A percentile compares a stretch with the other conserved stretches of the same genome.
phyloP scores from a whole-genome alignment of 805 yeast genomes.

The Candida nonsorbophila region DNA sequence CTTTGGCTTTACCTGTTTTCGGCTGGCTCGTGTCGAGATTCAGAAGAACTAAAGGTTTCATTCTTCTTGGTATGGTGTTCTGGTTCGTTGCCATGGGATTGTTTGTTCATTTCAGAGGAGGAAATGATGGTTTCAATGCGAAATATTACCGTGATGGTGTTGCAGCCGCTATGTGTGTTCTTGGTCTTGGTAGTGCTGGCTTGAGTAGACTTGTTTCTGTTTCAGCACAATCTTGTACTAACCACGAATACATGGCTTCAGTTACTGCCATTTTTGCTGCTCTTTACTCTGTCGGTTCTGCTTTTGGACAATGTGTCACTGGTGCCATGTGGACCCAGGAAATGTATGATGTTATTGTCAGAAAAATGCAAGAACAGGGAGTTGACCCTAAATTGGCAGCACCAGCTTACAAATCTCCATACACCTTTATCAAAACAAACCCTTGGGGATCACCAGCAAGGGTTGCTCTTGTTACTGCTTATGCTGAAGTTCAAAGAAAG shows the following conservation, averaged over 20 bases:
- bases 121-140: slow-evolving; percentile 28
- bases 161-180: slow-evolving; percentile 57
- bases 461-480: slow-evolving; percentile 50
- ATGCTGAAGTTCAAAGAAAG: slow-evolving; percentile 54
- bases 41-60: slow-evolving; percentile 54
- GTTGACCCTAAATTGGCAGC: slow-evolving; percentile 17
- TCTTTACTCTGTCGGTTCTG: slow-evolving; percentile 56
- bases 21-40: slow-evolving; percentile 49
- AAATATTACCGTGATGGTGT: slow-evolving; percentile 41
- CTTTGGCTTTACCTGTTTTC: slow-evolving; percentile 51
- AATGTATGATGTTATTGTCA: slow-evolving; percentile 42
- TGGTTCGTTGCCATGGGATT: slow-evolving; percentile 64
- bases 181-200: slow-evolving; percentile 73
- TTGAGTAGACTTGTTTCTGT: slow-evolving; percentile 64
- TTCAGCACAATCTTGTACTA: slow-evolving; percentile 52
- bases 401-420: slow-evolving; percentile 40
- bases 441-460: slow-evolving; percentile 65
- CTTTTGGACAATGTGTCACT: slow-evolving; percentile 57
- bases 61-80: slow-evolving; percentile 50
- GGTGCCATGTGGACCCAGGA: slow-evolving; percentile 70
- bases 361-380: slow-evolving; percentile 21
- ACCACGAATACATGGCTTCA: slow-evolving; percentile 62
- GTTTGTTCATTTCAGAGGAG: slow-evolving; percentile 51
- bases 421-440: slow-evolving; percentile 39
- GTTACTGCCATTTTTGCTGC: slow-evolving; percentile 54